A percentile compares a stretch with the other conserved stretches of the same genome.
phyloP scores from a whole-genome alignment of 768 basidiomycete species.

The Tricholoma hemisulphureum region DNA sequence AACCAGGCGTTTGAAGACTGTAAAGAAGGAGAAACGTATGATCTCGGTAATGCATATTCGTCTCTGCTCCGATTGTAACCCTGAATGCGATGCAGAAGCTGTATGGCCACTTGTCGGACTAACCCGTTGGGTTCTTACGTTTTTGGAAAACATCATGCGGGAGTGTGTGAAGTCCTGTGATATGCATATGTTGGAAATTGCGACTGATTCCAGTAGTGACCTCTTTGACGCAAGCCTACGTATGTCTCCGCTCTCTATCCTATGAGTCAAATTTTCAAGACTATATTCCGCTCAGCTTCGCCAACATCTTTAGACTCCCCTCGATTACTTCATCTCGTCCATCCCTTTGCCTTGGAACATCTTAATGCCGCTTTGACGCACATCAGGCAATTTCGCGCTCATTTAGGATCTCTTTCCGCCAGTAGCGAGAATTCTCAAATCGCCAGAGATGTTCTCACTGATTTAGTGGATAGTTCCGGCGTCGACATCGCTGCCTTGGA shows the following conservation, averaged over 20 bases:
- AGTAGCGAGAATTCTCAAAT: constrained; percentile 62
- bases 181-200: neutral
- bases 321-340: constrained; percentile 56
- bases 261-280: neutral
- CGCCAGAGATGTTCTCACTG: constrained; percentile 60
- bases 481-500: constrained; percentile 57
- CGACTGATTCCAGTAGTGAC: neutral
- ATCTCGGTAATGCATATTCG: constrained; percentile 46
- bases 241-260: constrained; percentile 1
- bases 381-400: constrained; percentile 56
- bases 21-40: constrained; percentile 56
- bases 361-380: constrained; percentile 51
- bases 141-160: constrained; percentile 62
- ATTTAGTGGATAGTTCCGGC: constrained; percentile 63
- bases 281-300: neutral
- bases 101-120: constrained; percentile 72
- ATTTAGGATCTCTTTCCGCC: constrained; percentile 51
- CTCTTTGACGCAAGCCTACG: neutral
- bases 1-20: constrained; percentile 68
- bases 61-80: neutral
- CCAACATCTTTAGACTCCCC: constrained; percentile 29
- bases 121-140: constrained; percentile 58
- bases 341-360: constrained; percentile 58
- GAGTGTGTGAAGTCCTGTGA: constrained; percentile 43
- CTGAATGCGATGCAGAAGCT: constrained; percentile 45